phyloP scores from a whole-genome alignment of 176 grass and related monocot species.

The Ananas comosus region DNA sequence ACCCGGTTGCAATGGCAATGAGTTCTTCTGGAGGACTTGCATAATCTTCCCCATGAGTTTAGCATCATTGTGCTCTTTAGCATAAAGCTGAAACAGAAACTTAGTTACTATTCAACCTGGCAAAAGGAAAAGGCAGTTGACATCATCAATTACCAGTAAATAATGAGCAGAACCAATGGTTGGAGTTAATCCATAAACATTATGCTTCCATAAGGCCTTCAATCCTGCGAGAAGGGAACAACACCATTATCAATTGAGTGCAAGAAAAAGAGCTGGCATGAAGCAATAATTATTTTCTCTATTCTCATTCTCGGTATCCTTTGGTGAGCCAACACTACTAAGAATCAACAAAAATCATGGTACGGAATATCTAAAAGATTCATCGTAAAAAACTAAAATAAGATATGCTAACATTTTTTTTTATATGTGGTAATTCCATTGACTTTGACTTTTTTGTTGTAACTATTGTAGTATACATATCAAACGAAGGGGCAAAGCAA shows the following conservation, averaged over 20 bases:
- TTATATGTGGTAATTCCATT: too few species aligned
- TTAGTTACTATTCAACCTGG: slow-evolving; percentile 26
- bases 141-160: slow-evolving; percentile 58
- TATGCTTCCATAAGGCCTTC: slow-evolving; percentile 87
- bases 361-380: too few species aligned
- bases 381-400: too few species aligned
- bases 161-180: slow-evolving; percentile 96
- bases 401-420: too few species aligned
- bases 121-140: slow-evolving; percentile 22
- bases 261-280: not conserved
- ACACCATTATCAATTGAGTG: not conserved
- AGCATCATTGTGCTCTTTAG: slow-evolving; percentile 63
- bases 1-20: slow-evolving; percentile 62
- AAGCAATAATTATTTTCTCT: not conserved
- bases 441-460: too few species aligned
- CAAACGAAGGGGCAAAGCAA: too few species aligned
- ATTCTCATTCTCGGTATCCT: too few species aligned
- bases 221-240: slow-evolving; percentile 40
- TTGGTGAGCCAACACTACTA: too few species aligned
- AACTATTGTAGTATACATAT: too few species aligned
- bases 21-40: slow-evolving; percentile 43
- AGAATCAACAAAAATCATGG: too few species aligned
- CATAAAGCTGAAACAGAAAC: slow-evolving; percentile 57
- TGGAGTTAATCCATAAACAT: slow-evolving; percentile 84
- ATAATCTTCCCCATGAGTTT: slow-evolving; percentile 68